Conservation (phyloP, 2,329 filamentous ascomycete species). For the Talaromyces albobiverticillius region DNA sequence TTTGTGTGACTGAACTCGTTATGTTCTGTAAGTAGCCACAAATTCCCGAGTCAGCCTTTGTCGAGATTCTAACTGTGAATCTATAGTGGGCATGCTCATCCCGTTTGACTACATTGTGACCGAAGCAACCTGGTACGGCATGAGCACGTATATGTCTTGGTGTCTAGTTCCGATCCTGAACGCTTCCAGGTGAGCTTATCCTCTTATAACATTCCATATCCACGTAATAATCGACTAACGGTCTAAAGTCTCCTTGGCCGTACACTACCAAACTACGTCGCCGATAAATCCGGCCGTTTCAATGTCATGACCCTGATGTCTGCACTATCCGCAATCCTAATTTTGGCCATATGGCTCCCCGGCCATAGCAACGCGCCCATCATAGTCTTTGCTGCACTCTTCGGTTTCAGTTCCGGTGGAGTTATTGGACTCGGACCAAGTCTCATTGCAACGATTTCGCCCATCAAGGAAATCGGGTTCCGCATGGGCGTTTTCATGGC, state of each 20-base stretch:
- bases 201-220: too few species aligned
- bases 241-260: conserved; percentile 26
- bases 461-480: conserved; percentile 26
- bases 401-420: conserved; percentile 26
- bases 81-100: conserved; percentile 58
- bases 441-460: conserved; percentile 29
- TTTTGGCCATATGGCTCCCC: conserved; percentile 24
- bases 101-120: conserved; percentile 52
- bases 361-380: conserved; percentile 18
- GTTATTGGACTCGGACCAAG: conserved; percentile 30
- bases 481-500: conserved; percentile 25
- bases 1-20: conserved; percentile 47
- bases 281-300: conserved; percentile 32
- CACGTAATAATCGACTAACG: neutral
- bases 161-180: conserved; percentile 58
- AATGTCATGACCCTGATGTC: conserved; percentile 27
- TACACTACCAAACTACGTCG: conserved; percentile 29
- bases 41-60: too few species aligned
- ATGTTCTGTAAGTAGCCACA: conserved; percentile 32
- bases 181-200: conserved; percentile 36
- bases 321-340: conserved; percentile 18
- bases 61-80: neutral
- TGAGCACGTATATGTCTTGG: conserved; percentile 46
- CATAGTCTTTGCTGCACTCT: conserved; percentile 24
- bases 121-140: conserved; percentile 47